Evolutionary conservation across 305 asterid species (phyloP).

Genomic region (Lippia alba): DNA sequence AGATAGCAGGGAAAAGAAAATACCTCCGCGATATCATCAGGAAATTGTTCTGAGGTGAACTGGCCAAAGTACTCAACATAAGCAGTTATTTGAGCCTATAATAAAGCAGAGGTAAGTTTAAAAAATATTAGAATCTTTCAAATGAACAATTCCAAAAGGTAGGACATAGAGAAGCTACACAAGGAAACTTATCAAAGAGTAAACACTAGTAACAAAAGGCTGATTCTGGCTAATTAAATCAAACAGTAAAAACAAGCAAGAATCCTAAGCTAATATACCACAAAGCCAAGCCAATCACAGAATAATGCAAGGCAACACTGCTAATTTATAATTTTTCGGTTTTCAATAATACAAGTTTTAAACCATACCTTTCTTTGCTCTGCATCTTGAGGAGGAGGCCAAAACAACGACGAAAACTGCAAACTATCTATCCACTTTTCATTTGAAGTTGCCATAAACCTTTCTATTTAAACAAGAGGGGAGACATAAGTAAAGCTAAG

Average conservation of each 20-base stretch:
- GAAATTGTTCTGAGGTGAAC: constrained; percentile 91
- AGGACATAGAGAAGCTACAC: background rate
- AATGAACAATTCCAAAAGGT: background rate
- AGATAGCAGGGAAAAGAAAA: constrained; percentile 27
- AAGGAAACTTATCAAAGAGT: constrained; percentile 3
- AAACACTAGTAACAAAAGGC: constrained; percentile 1
- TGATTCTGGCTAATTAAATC: constrained; percentile 6
- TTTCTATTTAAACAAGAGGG: constrained; percentile 46
- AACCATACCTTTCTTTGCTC: constrained; percentile 78
- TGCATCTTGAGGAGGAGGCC: constrained; percentile 89
- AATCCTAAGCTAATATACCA: constrained; percentile 13
- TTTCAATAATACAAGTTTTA: constrained; percentile 20
- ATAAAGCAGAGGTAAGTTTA: constrained; percentile 12
- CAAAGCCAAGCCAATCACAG: constrained; percentile 29
- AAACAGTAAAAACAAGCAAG: background rate
- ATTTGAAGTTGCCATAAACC: constrained; percentile 69
- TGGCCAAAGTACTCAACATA: constrained; percentile 96
- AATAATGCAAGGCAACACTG: constrained; percentile 9
- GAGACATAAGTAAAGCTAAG: constrained; percentile 38
- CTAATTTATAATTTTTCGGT: background rate
- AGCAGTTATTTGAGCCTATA: constrained; percentile 89
- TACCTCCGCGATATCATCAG: constrained; percentile 99
- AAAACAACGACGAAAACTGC: constrained; percentile 92
- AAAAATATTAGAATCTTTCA: constrained; percentile 8
- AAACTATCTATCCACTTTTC: constrained; percentile 91